Percentiles rank a stretch among this genome's conserved stretches.
These are phyloP conservation scores for Hanseniaspora pseudoguilliermondii DNA, from an alignment of 805 yeast species.

Conservation along the genomic window DNA sequence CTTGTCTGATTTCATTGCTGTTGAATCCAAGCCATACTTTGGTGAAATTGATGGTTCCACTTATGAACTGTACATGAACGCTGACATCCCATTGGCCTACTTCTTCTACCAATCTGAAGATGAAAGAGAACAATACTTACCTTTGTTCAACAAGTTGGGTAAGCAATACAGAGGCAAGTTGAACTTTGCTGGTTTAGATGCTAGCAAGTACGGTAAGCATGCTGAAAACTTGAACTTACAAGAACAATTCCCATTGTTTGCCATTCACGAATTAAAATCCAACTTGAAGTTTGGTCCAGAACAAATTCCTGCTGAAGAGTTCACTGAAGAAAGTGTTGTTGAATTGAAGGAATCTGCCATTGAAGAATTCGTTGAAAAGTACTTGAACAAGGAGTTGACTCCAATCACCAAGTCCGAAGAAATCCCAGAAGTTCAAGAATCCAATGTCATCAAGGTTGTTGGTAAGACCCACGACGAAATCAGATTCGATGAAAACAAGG, in stretches of 20 bases:
- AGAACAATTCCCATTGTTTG: conserved; percentile 81
- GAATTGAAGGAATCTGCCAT: conserved; percentile 43
- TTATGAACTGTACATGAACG: conserved; percentile 58
- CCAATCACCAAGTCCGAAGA: conserved; percentile 77
- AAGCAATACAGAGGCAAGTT: conserved; percentile 65
- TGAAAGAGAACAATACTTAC: conserved; percentile 46
- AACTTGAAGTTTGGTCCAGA: conserved; percentile 69
- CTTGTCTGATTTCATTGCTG: conserved; percentile 26
- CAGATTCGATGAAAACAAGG: conserved; percentile 45
- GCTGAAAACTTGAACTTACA: conserved; percentile 75
- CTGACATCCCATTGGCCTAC: conserved; percentile 73
- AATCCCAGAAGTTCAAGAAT: conserved; percentile 70
- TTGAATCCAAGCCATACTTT: conserved; percentile 66
- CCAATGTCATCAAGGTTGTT: conserved; percentile 63
- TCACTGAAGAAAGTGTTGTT: conserved; percentile 19
- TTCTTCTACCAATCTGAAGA: conserved; percentile 64
- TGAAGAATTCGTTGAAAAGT: conserved; percentile 49
- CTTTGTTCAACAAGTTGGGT: conserved; percentile 49
- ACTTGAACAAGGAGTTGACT: conserved; percentile 47
- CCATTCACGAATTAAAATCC: conserved; percentile 55
- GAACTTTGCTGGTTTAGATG: conserved; percentile 83
- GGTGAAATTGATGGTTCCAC: conserved; percentile 79
- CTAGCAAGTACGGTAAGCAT: conserved; percentile 66
- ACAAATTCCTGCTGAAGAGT: conserved; percentile 35
- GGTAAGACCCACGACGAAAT: conserved; percentile 69